These are phyloP conservation scores for Lachancea quebecensis DNA, from an alignment of 805 yeast genomes.

Conservation along the genomic window DNA sequence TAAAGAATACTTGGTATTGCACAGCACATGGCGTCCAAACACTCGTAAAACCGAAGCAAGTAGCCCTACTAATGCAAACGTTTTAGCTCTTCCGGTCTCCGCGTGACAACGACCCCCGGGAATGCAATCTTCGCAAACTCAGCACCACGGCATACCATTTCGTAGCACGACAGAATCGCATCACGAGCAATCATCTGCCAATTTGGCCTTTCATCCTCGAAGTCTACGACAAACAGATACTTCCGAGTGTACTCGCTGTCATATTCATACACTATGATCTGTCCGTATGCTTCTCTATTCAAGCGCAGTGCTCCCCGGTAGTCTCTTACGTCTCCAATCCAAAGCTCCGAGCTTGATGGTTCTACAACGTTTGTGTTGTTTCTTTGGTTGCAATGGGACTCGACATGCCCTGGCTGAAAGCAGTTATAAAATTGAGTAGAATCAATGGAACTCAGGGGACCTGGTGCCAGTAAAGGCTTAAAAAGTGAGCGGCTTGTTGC, in stretches of 20 bases:
- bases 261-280: background rate
- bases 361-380: too few relatives aligned
- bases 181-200: background rate
- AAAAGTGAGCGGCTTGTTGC: background rate
- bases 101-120: background rate
- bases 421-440: background rate
- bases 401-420: too few relatives aligned
- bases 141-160: background rate
- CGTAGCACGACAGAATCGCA: background rate
- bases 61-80: background rate
- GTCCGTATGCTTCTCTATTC: background rate
- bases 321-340: background rate
- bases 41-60: background rate
- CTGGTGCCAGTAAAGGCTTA: background rate
- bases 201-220: background rate
- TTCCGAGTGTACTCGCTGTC: background rate
- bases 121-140: background rate
- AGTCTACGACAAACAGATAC: background rate
- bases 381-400: too few relatives aligned
- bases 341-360: background rate
- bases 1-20: too few relatives aligned
- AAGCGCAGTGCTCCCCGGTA: background rate
- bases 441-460: background rate
- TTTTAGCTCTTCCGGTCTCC: background rate
- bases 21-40: too few relatives aligned